A percentile compares a stretch with the other conserved stretches of the same genome.
Evolutionary conservation across 352 stramenopile genomes (phyloP).

Genomic region (Halophytophthora batemanensis): DNA sequence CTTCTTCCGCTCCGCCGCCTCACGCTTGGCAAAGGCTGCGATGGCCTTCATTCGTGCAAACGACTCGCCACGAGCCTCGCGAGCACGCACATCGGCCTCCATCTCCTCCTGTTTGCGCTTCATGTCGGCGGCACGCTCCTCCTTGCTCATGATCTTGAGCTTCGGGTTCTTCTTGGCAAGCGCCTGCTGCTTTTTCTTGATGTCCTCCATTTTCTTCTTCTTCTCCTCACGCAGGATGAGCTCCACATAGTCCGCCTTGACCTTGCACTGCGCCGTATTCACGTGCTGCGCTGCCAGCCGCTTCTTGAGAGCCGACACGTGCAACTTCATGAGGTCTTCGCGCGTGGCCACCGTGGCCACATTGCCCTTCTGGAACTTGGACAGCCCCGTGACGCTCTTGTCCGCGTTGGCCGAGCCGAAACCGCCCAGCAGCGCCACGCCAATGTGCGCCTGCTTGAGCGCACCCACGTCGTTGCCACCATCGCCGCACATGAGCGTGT

Average conservation of each 20-base stretch:
- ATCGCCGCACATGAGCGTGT: conserved; percentile 98
- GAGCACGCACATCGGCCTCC: conserved; percentile 72
- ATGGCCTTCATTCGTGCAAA: conserved; percentile 87
- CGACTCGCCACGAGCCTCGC: conserved; percentile 79
- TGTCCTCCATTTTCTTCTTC: conserved; percentile 44
- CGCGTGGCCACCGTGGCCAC: conserved; percentile 42
- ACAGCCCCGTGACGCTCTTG: conserved; percentile 78
- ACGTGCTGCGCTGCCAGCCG: conserved; percentile 63
- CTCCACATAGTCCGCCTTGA: conserved; percentile 82
- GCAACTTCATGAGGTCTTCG: conserved; percentile 83
- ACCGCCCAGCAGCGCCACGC: conserved; percentile 74
- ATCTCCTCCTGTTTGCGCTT: conserved; percentile 76
- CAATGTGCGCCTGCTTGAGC: conserved; percentile 91
- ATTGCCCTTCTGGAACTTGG: conserved; percentile 75
- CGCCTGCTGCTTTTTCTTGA: conserved; percentile 60
- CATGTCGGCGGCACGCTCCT: conserved; percentile 86
- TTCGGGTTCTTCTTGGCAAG: conserved; percentile 55
- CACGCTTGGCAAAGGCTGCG: conserved; percentile 79
- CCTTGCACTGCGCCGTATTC: conserved; percentile 63
- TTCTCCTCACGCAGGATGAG: conserved; percentile 69
- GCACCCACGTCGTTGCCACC: conserved; percentile 98
- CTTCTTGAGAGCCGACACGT: conserved; percentile 84
- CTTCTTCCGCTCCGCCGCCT: conserved; percentile 70
- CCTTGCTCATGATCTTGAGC: conserved; percentile 61
- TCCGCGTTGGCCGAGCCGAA: conserved; percentile 85